Evolutionary conservation across 805 yeast species (phyloP), one percentile per base, ranked within the genome.

Genomic region (Yarrowia keelungensis): DNA sequence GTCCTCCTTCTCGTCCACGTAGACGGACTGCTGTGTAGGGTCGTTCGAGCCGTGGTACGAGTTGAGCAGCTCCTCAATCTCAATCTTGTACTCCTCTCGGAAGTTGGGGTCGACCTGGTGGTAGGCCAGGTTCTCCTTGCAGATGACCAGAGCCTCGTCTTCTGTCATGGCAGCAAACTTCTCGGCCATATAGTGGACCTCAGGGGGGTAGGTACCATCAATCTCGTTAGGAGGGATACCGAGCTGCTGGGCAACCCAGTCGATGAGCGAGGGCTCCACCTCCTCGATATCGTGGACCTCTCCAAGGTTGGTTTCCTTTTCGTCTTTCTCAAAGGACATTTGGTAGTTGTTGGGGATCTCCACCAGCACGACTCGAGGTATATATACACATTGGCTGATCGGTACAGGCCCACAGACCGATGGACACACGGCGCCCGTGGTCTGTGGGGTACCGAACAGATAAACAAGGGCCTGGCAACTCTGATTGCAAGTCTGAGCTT

Each of bases 81-180:
- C 47, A n/a, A 10, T 3, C 42, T 35, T 47, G 68, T 79, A 81
- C 12, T 72, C 75, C 2, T 68, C 71, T 12, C 84, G 82, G 70
- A 85, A 79, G 72, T 84, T 85, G 45, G 81, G 81, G 73, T 86
- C 89, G 65, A 79, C 82, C 7, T 72, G 72, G 71, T 84, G 86
- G 16, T 81, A 79, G 0, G 72, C 79, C 3, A 81, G 70, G 5
- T 84, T 81, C 16, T 78, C 76, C 41, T 75, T 73, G 56, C 86
- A 74, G 49, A 84, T 79, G 10, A 76, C 77, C 0, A 80, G 46
- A 0, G 86, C 81, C 47, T 83, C 84, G 1, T 78, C 80, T 14
- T 71, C 72, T 3, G 79, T 65, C 72, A 81, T 71, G 45, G 73
- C 72, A 35, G 76, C 79, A 58, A 81, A 78, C 71, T 81, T 82